Percentiles rank a stretch among this genome's conserved stretches.
Conservation (phyloP, 352 stramenopile species). For the Phytopythium aichiense region DNA sequence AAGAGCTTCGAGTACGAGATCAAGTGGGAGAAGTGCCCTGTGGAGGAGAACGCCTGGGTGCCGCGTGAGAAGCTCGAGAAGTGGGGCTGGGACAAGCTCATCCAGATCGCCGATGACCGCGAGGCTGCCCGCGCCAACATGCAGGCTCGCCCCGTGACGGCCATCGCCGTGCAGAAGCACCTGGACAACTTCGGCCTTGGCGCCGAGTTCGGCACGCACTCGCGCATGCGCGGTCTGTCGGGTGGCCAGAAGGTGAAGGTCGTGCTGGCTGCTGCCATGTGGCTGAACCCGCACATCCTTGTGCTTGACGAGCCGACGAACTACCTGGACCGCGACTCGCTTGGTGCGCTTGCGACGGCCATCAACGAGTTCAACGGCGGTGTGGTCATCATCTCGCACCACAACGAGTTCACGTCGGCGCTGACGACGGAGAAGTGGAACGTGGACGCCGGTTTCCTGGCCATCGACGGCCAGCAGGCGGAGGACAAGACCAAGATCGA, state of each 20-base stretch:
- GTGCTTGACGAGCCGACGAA: slow-evolving; percentile 96
- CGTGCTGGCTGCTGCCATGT: slow-evolving; percentile 95
- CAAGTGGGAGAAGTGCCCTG: slow-evolving; percentile 93
- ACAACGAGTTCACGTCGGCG: slow-evolving; percentile 95
- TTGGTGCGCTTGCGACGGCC: slow-evolving; percentile 93
- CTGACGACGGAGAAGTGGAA: slow-evolving; percentile 95
- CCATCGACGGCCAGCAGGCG: slow-evolving; percentile 77
- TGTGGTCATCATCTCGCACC: slow-evolving; percentile 97
- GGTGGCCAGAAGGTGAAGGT: slow-evolving; percentile 99
- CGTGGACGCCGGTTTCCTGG: slow-evolving; percentile 84
- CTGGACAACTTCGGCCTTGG: slow-evolving; percentile 96
- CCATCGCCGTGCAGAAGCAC: slow-evolving; percentile 95
- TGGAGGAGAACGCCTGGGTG: slow-evolving; percentile 96
- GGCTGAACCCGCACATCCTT: slow-evolving; percentile 95
- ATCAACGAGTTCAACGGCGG: slow-evolving; percentile 97
- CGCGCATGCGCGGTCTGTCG: slow-evolving; percentile 96
- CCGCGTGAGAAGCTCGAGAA: slow-evolving; percentile 94
- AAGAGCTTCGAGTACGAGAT: slow-evolving; percentile 97
- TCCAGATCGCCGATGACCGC: slow-evolving; percentile 96
- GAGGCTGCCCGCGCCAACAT: slow-evolving; percentile 92
- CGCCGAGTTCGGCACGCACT: slow-evolving; percentile 97
- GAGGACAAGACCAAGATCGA: slow-evolving; percentile 91
- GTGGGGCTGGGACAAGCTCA: slow-evolving; percentile 95
- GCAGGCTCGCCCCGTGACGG: slow-evolving; percentile 92
- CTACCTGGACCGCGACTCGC: slow-evolving; percentile 95